phyloP scores from a whole-genome alignment of 805 yeast species.

The Ogataea methylovora region DNA sequence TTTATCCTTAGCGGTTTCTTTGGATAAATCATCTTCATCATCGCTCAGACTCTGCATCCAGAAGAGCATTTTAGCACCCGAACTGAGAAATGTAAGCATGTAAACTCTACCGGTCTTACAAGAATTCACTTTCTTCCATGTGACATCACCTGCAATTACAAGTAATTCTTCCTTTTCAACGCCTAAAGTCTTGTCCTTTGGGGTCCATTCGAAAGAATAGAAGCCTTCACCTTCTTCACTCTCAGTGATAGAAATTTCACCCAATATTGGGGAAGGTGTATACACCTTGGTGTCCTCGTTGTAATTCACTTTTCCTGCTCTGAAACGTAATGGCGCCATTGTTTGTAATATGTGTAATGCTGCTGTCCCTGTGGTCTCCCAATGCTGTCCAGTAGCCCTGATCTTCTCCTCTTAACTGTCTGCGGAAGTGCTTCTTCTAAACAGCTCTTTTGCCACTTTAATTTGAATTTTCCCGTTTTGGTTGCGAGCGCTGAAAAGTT shows the following conservation, averaged over 20 bases:
- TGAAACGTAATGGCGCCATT: conserved; percentile 37
- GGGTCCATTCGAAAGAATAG: conserved; percentile 65
- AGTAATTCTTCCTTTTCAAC: conserved; percentile 54
- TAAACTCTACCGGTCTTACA: conserved; percentile 74
- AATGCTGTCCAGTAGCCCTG: too few species aligned
- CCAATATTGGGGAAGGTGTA: conserved; percentile 66
- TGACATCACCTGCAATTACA: conserved; percentile 80
- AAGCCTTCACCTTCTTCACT: conserved; percentile 67
- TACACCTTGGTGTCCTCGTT: conserved; percentile 56
- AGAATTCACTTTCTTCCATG: conserved; percentile 61
- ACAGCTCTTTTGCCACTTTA: too few species aligned
- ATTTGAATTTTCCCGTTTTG: too few species aligned
- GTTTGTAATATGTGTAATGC: not conserved
- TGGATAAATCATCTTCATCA: conserved; percentile 50
- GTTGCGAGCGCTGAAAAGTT: too few species aligned
- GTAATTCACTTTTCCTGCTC: conserved; percentile 72
- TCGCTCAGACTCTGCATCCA: conserved; percentile 76
- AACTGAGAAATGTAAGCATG: conserved; percentile 26
- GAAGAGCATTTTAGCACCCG: conserved; percentile 38
- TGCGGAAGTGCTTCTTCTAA: too few species aligned
- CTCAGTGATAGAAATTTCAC: conserved; percentile 52
- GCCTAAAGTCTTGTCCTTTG: conserved; percentile 43
- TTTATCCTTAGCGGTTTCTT: conserved; percentile 53
- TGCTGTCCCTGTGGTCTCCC: too few species aligned
- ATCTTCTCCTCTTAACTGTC: too few species aligned